Percentiles rank a stretch among this genome's conserved stretches.
Evolutionary conservation across 208 protist genomes (phyloP).

Genomic region (Wallacemonas rigidus): DNA sequence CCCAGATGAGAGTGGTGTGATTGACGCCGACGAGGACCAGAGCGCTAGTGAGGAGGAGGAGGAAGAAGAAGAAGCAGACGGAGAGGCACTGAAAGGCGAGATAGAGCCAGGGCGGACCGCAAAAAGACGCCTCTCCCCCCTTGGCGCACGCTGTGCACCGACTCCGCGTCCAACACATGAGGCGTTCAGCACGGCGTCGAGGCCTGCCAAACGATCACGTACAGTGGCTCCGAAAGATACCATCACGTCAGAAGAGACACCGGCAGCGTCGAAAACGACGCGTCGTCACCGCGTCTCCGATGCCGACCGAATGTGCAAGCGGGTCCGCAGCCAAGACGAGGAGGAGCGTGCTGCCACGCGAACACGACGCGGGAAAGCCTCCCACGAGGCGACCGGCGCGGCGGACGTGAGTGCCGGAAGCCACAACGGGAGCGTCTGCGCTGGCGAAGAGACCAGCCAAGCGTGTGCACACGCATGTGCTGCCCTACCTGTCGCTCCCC

Average conservation of each 20-base stretch:
- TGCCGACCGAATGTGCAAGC: neutral
- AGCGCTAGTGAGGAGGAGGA: neutral
- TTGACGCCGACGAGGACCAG: neutral
- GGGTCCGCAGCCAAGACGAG: neutral
- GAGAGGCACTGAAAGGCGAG: neutral
- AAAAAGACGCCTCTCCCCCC: too few relatives aligned
- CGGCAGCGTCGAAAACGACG: neutral
- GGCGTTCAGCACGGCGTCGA: too few relatives aligned
- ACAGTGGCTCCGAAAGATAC: too few relatives aligned
- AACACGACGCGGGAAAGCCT: neutral
- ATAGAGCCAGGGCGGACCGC: neutral
- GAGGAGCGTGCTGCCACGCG: neutral
- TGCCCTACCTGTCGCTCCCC: neutral
- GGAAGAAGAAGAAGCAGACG: neutral
- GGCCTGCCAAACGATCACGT: too few relatives aligned
- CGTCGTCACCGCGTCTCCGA: constrained; percentile 1
- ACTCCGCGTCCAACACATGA: too few relatives aligned
- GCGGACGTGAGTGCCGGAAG: too few relatives aligned
- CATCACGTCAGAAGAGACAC: too few relatives aligned
- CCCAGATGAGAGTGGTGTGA: neutral
- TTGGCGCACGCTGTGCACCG: too few relatives aligned
- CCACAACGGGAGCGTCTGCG: too few relatives aligned
- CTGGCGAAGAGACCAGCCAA: too few relatives aligned
- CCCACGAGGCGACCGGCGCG: too few relatives aligned
- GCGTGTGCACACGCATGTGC: neutral